Evolutionary conservation across 2,329 filamentous ascomycete species (phyloP), one percentile per base, ranked within the genome.

Genomic region (Biscogniauxia mediterranea): DNA sequence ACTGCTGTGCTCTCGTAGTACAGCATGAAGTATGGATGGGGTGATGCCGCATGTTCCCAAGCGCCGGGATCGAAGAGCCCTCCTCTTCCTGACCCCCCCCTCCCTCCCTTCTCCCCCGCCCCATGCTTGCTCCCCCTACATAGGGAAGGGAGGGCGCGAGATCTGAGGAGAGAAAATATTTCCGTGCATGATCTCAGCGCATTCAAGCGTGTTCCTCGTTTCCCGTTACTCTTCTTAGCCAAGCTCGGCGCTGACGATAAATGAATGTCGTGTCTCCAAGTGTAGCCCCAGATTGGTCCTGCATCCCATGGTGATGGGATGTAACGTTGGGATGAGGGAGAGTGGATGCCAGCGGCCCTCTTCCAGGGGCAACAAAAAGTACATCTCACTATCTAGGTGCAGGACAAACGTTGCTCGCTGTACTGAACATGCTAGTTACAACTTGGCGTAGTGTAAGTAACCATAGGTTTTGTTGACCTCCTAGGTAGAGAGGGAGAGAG

Each of bases 171-270:
- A 66, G 59, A 54, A 53, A 66, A 69, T 69, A 64, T 68, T 50
- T 62, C 61, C 64, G 66, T 73, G 71, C 72, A 73, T 74, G 68
- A 73, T 73, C 71, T 74, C 66, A 63, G 66, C 65, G 71, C 66
- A 70, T 63, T 65, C 66, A 69, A 63, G 69, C 69, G 65, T 66
- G 62, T 66, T 63, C 61, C 67, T 74, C 71, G 71, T 74, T 67
- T 74, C 66, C 64, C 62, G 69, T 73, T 74, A 69, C 71, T 69
- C 61, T 69, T 73, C 68, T 69, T 61, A 70, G 71, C 62, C 64
- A 68, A 63, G 62, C 58, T 46, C 57, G 57, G 58, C 60, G 63
- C 63, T 61, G 64, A 60, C 61, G 57, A 62, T 64, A 64, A 55
- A 68, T 64, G 64, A 65, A 62, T 59, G 58, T 52, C 61, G 56